phyloP scores from a whole-genome alignment of 345 rosid genomes.

The Geranium brycei region DNA sequence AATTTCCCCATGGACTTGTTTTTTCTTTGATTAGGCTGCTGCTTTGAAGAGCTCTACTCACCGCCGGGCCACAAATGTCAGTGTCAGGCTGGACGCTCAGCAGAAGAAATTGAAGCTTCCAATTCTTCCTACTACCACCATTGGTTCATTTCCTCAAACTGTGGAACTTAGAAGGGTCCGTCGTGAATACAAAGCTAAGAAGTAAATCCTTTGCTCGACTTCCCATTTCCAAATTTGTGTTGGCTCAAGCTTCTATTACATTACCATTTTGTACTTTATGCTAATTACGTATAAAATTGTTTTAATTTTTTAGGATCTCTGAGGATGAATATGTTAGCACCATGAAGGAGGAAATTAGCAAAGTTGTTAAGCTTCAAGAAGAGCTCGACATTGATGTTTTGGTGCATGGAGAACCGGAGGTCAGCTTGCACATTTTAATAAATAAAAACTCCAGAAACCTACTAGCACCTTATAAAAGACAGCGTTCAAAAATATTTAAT shows the following conservation, averaged over 20 bases:
- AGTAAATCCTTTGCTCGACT: slow-evolving; percentile 29
- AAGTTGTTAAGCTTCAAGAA: slow-evolving; percentile 80
- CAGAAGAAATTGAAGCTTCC: slow-evolving; percentile 96
- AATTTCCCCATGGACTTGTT: too few species aligned
- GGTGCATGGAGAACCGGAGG: slow-evolving; percentile 99
- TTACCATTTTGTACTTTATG: neutral
- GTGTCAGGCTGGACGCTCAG: slow-evolving; percentile 78
- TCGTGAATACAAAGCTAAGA: slow-evolving; percentile 96
- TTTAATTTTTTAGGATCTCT: slow-evolving; percentile 43
- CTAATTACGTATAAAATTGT: slow-evolving; percentile 6
- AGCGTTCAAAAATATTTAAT: too few species aligned
- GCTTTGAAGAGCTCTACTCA: slow-evolving; percentile 84
- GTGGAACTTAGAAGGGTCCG: slow-evolving; percentile 90
- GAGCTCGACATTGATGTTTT: slow-evolving; percentile 94
- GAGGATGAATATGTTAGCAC: slow-evolving; percentile 74
- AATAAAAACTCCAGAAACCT: too few species aligned
- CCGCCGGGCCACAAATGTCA: slow-evolving; percentile 75
- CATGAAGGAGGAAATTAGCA: slow-evolving; percentile 85
- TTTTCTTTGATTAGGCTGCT: slow-evolving; percentile 47
- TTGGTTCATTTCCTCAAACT: slow-evolving; percentile 95
- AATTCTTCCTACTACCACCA: slow-evolving; percentile 87
- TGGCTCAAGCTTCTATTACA: too few species aligned
- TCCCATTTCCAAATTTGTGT: neutral
- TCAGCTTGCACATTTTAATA: slow-evolving; percentile 12
- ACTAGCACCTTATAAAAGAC: too few species aligned